Evolutionary conservation across 1,284 basidiomycete genomes (phyloP).

Genomic region (Melampsora larici-populina): DNA sequence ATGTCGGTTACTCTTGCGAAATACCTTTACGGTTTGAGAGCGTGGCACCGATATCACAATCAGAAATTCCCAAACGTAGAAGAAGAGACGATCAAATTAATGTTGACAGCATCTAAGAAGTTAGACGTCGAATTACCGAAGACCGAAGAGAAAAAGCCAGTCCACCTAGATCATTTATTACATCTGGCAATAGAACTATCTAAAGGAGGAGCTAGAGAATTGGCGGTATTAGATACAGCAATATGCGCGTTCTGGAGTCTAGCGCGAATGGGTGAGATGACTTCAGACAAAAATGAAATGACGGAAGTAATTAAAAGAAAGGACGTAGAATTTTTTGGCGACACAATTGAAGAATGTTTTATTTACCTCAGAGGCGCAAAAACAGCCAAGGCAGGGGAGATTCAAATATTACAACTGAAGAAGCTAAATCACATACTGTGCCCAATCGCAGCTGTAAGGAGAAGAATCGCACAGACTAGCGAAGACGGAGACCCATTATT

Average conservation of each 20-base stretch:
- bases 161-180: not conserved
- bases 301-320: not conserved
- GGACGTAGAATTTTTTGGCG: not conserved
- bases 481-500: too few species aligned
- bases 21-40: constrained; percentile 6
- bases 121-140: not conserved
- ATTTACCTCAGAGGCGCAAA: not conserved
- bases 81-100: not conserved
- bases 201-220: not conserved
- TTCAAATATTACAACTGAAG: not conserved
- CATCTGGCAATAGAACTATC: not conserved
- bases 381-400: not conserved
- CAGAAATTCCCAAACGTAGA: not conserved
- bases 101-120: not conserved
- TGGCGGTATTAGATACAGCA: not conserved
- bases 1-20: not conserved
- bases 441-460: not conserved
- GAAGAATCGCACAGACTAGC: too few species aligned
- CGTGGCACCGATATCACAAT: constrained; percentile 10
- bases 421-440: not conserved
- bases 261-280: not conserved
- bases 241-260: not conserved
- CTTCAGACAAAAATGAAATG: not conserved
- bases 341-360: not conserved
- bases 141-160: not conserved